These are phyloP conservation scores for Lasiodiplodia theobromae DNA, from an alignment of 2,329 filamentous ascomycete species.

Conservation along the genomic window DNA sequence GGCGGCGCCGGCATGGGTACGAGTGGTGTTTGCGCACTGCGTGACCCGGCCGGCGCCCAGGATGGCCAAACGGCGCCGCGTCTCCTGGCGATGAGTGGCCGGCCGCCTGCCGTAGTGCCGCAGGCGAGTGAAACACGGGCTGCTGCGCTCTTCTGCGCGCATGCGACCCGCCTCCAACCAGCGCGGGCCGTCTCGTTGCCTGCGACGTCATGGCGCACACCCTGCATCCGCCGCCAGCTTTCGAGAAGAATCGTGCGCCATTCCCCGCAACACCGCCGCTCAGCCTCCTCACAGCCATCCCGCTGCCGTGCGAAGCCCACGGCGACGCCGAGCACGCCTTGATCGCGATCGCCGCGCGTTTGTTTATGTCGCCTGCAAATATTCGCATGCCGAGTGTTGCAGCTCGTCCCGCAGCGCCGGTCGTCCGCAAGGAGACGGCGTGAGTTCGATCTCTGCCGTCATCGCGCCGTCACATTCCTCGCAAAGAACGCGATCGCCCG, in stretches of 20 bases:
- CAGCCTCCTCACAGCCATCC: constrained; percentile 25
- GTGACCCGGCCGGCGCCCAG: constrained; percentile 8
- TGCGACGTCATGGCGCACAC: constrained; percentile 18
- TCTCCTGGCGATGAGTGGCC: constrained; percentile 10
- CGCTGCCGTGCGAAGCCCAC: constrained; percentile 1
- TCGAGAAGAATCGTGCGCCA: constrained; percentile 27
- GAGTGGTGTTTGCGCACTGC: constrained; percentile 22
- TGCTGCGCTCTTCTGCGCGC: constrained; percentile 13
- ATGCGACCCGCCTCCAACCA: constrained; percentile 4
- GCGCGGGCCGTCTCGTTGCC: constrained; percentile 16
- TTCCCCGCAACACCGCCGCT: constrained; percentile 24
- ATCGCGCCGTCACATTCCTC: constrained; percentile 23
- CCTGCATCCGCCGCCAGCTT: constrained; percentile 18
- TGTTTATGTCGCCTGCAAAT: constrained; percentile 13
- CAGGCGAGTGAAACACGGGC: constrained; percentile 11
- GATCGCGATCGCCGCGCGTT: constrained; percentile 6
- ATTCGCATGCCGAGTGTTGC: constrained; percentile 23
- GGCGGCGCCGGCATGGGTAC: constrained; percentile 7
- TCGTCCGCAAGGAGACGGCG: constrained; percentile 20
- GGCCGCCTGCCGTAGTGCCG: neutral
- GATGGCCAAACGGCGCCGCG: constrained; percentile 15
- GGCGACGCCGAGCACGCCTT: constrained; percentile 2
- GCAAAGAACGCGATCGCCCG: constrained; percentile 19
- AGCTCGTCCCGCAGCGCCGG: constrained; percentile 16
- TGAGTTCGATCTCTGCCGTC: constrained; percentile 26